Evolutionary conservation across 2,329 filamentous ascomycete species (phyloP), one percentile per base, ranked within the genome.

Genomic region (Trichoderma sp.): DNA sequence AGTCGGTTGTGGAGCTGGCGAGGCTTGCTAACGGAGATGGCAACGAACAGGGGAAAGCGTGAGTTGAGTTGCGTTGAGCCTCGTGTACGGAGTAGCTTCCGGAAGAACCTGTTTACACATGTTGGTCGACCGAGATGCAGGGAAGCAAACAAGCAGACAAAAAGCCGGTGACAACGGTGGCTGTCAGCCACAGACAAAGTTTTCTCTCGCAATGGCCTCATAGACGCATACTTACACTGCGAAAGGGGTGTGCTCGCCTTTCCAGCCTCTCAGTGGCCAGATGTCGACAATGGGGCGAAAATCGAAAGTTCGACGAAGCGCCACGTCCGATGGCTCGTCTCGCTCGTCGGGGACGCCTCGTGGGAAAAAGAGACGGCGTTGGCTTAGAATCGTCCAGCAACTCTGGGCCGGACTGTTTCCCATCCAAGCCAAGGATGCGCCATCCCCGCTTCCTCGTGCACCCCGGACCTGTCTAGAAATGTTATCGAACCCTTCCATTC

Each of bases 381-480:
- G 56, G 30, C 28, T 41, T 41, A 5, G 17, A 39, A 39, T 12
- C 45, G 17, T 43, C 45, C 21, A 54, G 28, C 26, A 54, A 10
- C 34, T 39, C 34, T 39, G 34, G 12, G 10, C 34, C 34, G 34
- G 34, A 39, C 43, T 50, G 50, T 54, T 15, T 26, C 15, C 50
- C 7, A 26, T 47, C 17, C 41, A 30, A 51, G 41, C 19, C 51
- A 7, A 34, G 10, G 4, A 12, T 47, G 28, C 26, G 43, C 21
- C 30, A 39, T 64, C 61, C 52, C 52, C 52, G 44, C 61, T 39
- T 50, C 30, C 28, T 64, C 19, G 61, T 41, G 52, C 44, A 50
- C 44, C 61, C 52, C 61, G 61, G 51, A 47, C 44, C 43, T 48
- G 61, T 39, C 54, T 64, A 64, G 61, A 64, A 64, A 43, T 54